Conservation (phyloP, 768 basidiomycete species). For the Macrolepiota dolichaula region DNA sequence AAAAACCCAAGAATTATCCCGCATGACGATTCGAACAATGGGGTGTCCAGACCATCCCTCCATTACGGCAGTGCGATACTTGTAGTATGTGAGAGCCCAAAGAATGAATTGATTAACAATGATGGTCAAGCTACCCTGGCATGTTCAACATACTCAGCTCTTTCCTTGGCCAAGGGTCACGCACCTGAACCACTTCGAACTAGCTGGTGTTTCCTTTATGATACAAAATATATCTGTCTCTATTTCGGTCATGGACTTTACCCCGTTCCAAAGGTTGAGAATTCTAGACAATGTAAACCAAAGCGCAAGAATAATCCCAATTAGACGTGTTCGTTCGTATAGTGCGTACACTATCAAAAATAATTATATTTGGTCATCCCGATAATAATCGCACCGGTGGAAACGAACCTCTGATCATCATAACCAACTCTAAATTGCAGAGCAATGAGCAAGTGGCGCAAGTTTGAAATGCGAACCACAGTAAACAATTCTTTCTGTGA, state of each 20-base stretch:
- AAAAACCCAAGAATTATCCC: neutral
- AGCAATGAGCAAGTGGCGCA: neutral
- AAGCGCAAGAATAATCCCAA: neutral
- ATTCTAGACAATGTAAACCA: neutral
- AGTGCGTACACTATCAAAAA: neutral
- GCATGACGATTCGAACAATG: neutral
- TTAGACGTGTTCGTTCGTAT: neutral
- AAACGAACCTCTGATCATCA: constrained; percentile 1
- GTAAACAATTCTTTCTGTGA: neutral
- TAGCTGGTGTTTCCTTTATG: neutral
- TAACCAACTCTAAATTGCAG: neutral
- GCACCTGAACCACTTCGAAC: constrained; percentile 2
- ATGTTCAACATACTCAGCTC: too few relatives aligned
- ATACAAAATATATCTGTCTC: neutral
- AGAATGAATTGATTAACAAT: neutral
- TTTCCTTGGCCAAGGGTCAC: neutral
- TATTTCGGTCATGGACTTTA: neutral
- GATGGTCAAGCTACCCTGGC: neutral
- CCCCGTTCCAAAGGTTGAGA: neutral
- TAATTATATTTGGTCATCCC: neutral
- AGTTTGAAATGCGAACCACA: neutral
- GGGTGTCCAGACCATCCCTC: neutral
- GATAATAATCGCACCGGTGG: neutral
- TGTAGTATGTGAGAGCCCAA: neutral
- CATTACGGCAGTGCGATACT: neutral